Conservation (phyloP, 1,284 basidiomycete genomes). For the Heliocybe sulcata region DNA sequence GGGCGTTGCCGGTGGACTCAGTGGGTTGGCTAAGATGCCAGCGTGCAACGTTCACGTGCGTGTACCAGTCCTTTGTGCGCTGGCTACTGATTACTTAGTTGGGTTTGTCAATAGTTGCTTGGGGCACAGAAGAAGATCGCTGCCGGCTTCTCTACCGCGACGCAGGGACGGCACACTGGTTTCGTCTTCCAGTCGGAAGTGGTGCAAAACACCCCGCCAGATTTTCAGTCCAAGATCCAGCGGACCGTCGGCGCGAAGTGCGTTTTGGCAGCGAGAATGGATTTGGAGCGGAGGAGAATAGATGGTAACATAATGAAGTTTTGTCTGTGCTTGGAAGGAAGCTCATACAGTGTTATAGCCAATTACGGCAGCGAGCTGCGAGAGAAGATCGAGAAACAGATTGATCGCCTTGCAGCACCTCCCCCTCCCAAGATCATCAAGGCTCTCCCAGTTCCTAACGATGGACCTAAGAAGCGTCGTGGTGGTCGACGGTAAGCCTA, state of each 20-base stretch:
- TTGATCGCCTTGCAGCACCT: conserved; percentile 90
- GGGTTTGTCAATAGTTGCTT: conserved; percentile 73
- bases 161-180: conserved; percentile 89
- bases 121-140: conserved; percentile 91
- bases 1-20: conserved; percentile 93
- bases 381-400: conserved; percentile 85
- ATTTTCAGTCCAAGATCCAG: conserved; percentile 90
- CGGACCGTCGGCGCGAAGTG: conserved; percentile 92
- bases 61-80: no score
- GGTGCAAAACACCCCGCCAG: conserved; percentile 81
- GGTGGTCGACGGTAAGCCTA: conserved; percentile 81
- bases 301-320: conserved; percentile 47
- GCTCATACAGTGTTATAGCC: conserved; percentile 23
- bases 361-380: conserved; percentile 75
- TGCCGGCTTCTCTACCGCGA: conserved; percentile 75
- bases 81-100: no score
- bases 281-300: conserved; percentile 71
- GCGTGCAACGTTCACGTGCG: conserved; percentile 91
- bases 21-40: conserved; percentile 90
- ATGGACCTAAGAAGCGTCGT: conserved; percentile 91
- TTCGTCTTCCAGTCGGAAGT: conserved; percentile 94
- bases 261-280: conserved; percentile 88
- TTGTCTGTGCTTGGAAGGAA: neutral
- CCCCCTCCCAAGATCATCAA: conserved; percentile 93
- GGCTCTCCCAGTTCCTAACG: conserved; percentile 93